Base-by-base conservation (phyloP, 345 rosid species). In the Microthlaspi erraticum region DNA sequence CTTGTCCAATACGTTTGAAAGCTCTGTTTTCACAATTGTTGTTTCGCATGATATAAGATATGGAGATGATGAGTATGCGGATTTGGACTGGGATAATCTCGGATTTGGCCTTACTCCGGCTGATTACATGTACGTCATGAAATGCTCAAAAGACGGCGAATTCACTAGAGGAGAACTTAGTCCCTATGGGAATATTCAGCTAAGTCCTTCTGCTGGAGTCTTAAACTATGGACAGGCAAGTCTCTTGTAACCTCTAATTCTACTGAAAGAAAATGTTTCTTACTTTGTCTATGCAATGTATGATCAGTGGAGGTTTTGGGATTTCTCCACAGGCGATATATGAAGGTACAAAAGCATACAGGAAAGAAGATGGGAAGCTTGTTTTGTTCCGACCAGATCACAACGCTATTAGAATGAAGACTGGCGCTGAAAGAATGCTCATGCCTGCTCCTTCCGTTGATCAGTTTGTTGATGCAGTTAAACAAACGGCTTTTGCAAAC, bases 301-400 rank as follows among this genome's bases (percentile, higher is more conserved):
- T 66, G 5, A 66, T 34, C 26, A 29, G 18, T 66, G 68, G 14
- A 5, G 19, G 46, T 16, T 36, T 49, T 54, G 44, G 32, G 46
- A 16, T 44, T 13, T 44, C n/a, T 39, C 9, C 1, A 2, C 75
- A 93, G 96, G 98, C 88, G 7, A 42, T 91, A 17, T 87, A 82
- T 59, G 98, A 93, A 84, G 91, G 98, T 36, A 69, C 82, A 48
- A 93, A 93, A 83, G 98, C 88, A 6, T 72, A 85, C 66, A 87
- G 92, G 80, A 86, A 86, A 60, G 81, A 86, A 72, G 78, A 83
- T 32, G 91, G 96, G 11, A 68, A 80, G 66, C 51, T 91, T 64
- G 83, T 88, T 52, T 71, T 93, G 4, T 93, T 88, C 77, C 92
- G 98, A 0, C 97, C 87, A 0, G 94, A 83, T 8, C 84, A 83